Evolutionary conservation across 495 filamentous ascomycete species (phyloP).

Genomic region (Aspergillus hancockii): DNA sequence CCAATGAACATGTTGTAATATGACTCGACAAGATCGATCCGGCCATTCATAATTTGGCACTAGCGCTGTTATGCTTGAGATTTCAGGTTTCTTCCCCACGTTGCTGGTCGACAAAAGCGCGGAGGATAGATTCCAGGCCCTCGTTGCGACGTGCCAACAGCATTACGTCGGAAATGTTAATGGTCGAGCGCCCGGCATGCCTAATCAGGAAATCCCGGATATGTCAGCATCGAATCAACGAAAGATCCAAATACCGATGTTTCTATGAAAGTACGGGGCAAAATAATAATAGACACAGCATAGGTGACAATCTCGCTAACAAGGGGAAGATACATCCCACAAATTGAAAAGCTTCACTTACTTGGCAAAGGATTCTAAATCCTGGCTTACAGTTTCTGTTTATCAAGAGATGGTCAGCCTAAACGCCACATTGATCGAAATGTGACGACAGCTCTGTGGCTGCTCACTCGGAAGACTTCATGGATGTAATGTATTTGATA

Average conservation of each 20-base stretch:
- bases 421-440: not conserved
- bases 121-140: constrained; percentile 72
- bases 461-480: not conserved
- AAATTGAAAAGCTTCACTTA: constrained; percentile 27
- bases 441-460: not conserved
- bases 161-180: constrained; percentile 85
- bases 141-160: constrained; percentile 84
- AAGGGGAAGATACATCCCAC: not conserved
- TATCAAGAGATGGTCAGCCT: constrained; percentile 2
- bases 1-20: not conserved
- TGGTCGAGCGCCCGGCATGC: constrained; percentile 80
- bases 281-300: not conserved
- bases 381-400: constrained; percentile 69
- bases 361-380: constrained; percentile 81
- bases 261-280: not conserved
- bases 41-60: not conserved
- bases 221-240: constrained; percentile 10
- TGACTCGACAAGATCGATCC: not conserved
- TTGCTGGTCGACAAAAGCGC: constrained; percentile 63
- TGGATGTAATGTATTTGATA: constrained; percentile 11
- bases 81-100: constrained; percentile 27
- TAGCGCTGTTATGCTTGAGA: not conserved
- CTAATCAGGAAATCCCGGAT: constrained; percentile 30
- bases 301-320: not conserved
- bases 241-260: not conserved